Evolutionary conservation across 148 eudicot genomes (phyloP).

Genomic region (Dianthus caryophyllus): DNA sequence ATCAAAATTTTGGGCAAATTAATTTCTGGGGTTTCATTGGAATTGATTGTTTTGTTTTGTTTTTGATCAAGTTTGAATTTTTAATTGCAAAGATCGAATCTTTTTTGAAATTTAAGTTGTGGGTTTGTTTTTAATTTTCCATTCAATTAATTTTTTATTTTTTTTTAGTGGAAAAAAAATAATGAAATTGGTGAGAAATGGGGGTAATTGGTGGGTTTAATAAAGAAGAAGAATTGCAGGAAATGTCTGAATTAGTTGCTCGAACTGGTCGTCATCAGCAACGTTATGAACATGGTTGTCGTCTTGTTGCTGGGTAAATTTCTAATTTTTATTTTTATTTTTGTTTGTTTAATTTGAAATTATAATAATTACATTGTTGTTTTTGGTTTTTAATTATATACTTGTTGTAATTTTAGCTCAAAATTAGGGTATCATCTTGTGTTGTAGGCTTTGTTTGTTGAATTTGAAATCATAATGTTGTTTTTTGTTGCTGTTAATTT

Average conservation of each 20-base stretch:
- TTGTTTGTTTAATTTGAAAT: too few relatives aligned
- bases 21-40: conserved; percentile 23
- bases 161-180: background rate
- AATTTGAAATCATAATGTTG: background rate
- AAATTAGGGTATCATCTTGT: too few relatives aligned
- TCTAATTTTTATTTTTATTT: background rate
- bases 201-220: conserved; percentile 17
- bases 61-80: background rate
- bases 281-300: conserved; percentile 72
- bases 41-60: background rate
- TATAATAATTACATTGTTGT: too few relatives aligned
- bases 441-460: background rate
- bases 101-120: background rate
- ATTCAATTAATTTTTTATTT: background rate
- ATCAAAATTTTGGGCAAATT: background rate
- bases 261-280: conserved; percentile 85
- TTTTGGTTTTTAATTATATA: too few relatives aligned
- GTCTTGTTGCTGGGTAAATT: conserved; percentile 76
- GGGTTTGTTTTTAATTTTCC: background rate
- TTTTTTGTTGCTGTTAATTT: too few relatives aligned
- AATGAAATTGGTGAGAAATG: conserved; percentile 25
- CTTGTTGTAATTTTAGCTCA: too few relatives aligned
- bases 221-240: conserved; percentile 3
- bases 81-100: conserved; percentile 9
- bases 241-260: conserved; percentile 88